Percentiles rank a stretch among this genome's conserved stretches.
Evolutionary conservation across 345 rosid genomes (phyloP).

Genomic region (Brassica napus): DNA sequence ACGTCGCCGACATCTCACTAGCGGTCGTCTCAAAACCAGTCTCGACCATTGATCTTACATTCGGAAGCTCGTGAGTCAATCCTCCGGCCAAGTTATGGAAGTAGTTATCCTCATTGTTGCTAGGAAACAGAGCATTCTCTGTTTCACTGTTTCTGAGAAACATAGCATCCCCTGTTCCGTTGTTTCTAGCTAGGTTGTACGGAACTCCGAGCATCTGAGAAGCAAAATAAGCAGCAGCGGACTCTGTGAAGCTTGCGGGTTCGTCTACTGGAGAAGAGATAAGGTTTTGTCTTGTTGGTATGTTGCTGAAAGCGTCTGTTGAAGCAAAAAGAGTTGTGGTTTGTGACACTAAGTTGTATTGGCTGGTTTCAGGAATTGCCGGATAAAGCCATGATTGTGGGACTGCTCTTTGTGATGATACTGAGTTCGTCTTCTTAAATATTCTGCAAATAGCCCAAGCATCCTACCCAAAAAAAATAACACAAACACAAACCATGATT

Average conservation of each 20-base stretch:
- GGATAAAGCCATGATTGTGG: conserved; percentile 54
- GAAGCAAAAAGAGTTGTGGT: conserved; percentile 24
- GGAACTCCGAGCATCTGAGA: conserved; percentile 38
- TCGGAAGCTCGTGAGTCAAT: conserved; percentile 17
- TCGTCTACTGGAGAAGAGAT: conserved; percentile 14
- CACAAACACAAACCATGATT: not conserved
- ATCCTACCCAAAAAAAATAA: conserved; percentile 49
- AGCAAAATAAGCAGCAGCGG: conserved; percentile 24
- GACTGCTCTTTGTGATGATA: conserved; percentile 64
- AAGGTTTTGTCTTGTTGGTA: conserved; percentile 20
- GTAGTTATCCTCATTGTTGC: conserved; percentile 28
- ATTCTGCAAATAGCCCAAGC: conserved; percentile 98
- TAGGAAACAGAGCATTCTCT: conserved; percentile 28
- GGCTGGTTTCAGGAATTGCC: conserved; percentile 5
- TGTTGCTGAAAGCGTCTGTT: conserved; percentile 15
- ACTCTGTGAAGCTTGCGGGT: conserved; percentile 4
- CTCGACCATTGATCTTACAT: conserved; percentile 26
- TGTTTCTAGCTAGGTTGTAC: conserved; percentile 19
- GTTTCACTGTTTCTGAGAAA: conserved; percentile 17
- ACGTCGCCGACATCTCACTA: conserved; percentile 28
- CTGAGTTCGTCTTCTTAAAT: conserved; percentile 78
- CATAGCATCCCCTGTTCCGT: conserved; percentile 16
- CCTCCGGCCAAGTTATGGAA: conserved; percentile 22
- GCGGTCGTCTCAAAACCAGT: conserved; percentile 9
- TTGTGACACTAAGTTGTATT: conserved; percentile 30